Conservation (phyloP, 768 basidiomycete species). For the Chiua virens region DNA sequence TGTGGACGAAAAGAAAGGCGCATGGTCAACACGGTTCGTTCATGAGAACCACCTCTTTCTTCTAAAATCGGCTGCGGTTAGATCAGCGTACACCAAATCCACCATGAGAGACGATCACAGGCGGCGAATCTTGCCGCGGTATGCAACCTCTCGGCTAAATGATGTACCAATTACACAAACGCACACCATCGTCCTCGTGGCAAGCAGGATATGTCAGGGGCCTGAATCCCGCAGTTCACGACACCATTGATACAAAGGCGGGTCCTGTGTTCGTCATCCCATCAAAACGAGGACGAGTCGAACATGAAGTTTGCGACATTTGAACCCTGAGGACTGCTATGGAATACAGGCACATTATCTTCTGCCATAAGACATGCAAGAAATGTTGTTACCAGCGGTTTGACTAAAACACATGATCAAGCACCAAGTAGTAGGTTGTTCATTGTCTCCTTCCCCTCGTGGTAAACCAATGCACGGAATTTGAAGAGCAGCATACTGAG, state of each 20-base stretch:
- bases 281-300: constrained; percentile 24
- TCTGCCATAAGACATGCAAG: constrained; percentile 16
- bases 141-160: not conserved
- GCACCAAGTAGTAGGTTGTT: constrained; percentile 1
- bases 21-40: not conserved
- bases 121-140: not conserved
- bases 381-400: constrained; percentile 13
- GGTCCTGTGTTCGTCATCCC: constrained; percentile 5
- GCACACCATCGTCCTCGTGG: not conserved
- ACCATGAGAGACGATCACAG: constrained; percentile 2
- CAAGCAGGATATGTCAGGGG: constrained; percentile 2
- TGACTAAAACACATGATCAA: constrained; percentile 9
- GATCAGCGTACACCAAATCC: constrained; percentile 11
- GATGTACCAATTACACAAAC: constrained; percentile 5
- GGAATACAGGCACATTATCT: constrained; percentile 16
- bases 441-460: constrained; percentile 1
- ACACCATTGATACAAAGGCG: constrained; percentile 1
- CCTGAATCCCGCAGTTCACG: not conserved
- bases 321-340: not conserved
- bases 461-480: constrained; percentile 5
- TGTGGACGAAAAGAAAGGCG: not conserved
- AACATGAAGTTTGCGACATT: not conserved
- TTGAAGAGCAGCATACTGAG: constrained; percentile 4
- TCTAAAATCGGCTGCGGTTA: constrained; percentile 3
- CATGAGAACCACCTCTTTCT: constrained; percentile 11